Conservation (phyloP, 1,284 basidiomycete genomes). For the Athelia psychrophila region DNA sequence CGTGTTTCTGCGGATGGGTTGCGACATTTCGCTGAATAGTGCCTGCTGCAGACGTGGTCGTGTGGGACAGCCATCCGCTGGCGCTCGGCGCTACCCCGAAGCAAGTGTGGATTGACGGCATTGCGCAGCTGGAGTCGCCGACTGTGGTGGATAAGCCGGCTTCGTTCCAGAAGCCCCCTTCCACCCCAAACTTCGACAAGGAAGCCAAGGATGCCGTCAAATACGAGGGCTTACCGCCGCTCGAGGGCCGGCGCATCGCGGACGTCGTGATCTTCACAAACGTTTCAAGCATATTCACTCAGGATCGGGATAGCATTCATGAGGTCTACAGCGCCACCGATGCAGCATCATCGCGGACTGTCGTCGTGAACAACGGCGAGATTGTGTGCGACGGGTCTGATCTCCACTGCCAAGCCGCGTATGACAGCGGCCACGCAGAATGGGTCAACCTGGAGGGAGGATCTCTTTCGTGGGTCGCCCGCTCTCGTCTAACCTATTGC, state of each 20-base stretch:
- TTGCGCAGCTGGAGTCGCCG: conserved; percentile 52
- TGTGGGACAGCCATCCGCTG: conserved; percentile 81
- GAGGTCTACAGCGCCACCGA: conserved; percentile 23
- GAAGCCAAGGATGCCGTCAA: conserved; percentile 53
- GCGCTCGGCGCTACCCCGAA: conserved; percentile 69
- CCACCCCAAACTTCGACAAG: conserved; percentile 57
- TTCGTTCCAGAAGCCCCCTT: conserved; percentile 45
- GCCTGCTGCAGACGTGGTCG: conserved; percentile 45
- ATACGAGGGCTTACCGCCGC: conserved; percentile 66
- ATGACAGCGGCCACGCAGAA: conserved; percentile 14
- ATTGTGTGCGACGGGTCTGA: conserved; percentile 36
- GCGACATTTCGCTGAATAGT: too few relatives aligned
- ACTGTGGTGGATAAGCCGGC: conserved; percentile 42
- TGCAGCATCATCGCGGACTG: conserved; percentile 18
- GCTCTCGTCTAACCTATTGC: neutral
- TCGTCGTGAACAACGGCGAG: conserved; percentile 38
- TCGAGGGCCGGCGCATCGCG: conserved; percentile 26
- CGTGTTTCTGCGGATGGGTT: conserved; percentile 7
- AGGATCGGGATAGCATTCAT: conserved; percentile 22
- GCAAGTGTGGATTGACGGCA: conserved; percentile 74
- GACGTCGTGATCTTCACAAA: conserved; percentile 57
- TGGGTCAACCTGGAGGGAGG: conserved; percentile 49
- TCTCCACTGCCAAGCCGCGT: conserved; percentile 12
- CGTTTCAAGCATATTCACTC: conserved; percentile 46
- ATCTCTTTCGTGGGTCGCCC: conserved; percentile 36